Evolutionary conservation across 768 basidiomycete species (phyloP), one percentile per base, ranked within the genome.

Genomic region (Coprinopsis cinerea): DNA sequence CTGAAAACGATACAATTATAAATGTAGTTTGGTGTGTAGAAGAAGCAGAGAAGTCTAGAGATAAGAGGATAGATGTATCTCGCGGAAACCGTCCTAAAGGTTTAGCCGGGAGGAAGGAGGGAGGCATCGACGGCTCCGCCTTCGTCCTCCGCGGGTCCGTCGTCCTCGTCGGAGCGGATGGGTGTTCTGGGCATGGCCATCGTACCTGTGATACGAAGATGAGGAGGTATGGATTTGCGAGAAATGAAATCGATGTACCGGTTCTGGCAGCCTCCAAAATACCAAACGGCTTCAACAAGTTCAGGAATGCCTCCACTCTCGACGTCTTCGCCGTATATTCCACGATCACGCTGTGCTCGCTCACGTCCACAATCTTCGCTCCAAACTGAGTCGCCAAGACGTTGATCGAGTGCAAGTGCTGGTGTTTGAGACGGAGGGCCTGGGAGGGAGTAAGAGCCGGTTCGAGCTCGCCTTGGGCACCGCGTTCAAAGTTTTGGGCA

Each of bases 181-280:
- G 95, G 94, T 4, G 96, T 96, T 53, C 96, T 81, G 3, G 96
- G 96, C 89, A 99, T 96, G 4, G 90, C 94, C 95, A 99, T 99
- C 32, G 90, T 70, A 62, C 94, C 94, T 95, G 42, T 18, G 17
- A 39, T 39, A 17, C 22, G 32, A 27, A 4, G 3, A 25, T 4
- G 27, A 44, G 45, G 41, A 14, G 44, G 24, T 47, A 28, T 48
- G 17, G 22, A 36, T 54, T n/a, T n/a, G n/a, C n/a, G n/a, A n/a
- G n/a, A n/a, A n/a, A n/a, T n/a, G n/a, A n/a, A n/a, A 51, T 27
- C 9, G 36, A 72, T 80, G 51, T 53, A 94, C 94, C 95, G 27
- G 92, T 93, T 48, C 96, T 74, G 18, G 96, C 94, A 24, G 92
- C 87, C 71, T 99, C 96, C 47, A 99, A 77, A 47, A 99, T 82